phyloP scores from a whole-genome alignment of 2,329 filamentous ascomycete genomes.

The Xylaria sp. region DNA sequence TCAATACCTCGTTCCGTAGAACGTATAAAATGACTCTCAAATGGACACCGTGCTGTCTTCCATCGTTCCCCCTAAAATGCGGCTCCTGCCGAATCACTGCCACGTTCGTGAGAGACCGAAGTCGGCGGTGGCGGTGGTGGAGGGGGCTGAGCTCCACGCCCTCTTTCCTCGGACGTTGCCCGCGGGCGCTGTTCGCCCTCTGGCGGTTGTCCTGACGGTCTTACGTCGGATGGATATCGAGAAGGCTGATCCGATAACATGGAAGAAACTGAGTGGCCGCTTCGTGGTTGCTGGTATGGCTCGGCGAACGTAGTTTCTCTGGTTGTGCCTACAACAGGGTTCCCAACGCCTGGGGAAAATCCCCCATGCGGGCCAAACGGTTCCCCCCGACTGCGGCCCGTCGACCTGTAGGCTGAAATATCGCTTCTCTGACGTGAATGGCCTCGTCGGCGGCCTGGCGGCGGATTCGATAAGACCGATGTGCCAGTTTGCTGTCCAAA shows the following conservation, averaged over 20 bases:
- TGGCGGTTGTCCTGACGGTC: slow-evolving; percentile 41
- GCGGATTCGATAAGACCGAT: slow-evolving; percentile 64
- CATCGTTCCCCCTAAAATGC: neutral
- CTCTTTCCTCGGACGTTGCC: slow-evolving; percentile 51
- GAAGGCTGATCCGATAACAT: slow-evolving; percentile 56
- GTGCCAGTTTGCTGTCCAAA: slow-evolving; percentile 62
- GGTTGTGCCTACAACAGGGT: slow-evolving; percentile 44
- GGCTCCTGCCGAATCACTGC: slow-evolving; percentile 8
- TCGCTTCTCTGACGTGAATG: slow-evolving; percentile 75
- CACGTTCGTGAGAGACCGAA: slow-evolving; percentile 27
- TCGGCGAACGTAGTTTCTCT: slow-evolving; percentile 52
- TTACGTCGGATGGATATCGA: slow-evolving; percentile 46
- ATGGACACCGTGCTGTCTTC: too few relatives aligned
- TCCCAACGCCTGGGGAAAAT: slow-evolving; percentile 52
- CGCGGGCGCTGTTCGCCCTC: slow-evolving; percentile 51
- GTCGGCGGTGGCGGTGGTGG: slow-evolving; percentile 30
- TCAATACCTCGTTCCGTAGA: neutral
- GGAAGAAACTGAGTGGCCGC: slow-evolving; percentile 59
- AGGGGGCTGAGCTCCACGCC: slow-evolving; percentile 44
- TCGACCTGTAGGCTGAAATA: slow-evolving; percentile 61
- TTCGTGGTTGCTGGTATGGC: slow-evolving; percentile 48
- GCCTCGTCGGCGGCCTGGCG: slow-evolving; percentile 64
- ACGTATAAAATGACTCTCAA: neutral
- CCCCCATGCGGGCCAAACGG: slow-evolving; percentile 51
- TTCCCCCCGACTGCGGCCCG: slow-evolving; percentile 54